A percentile compares a stretch with the other conserved stretches of the same genome.
phyloP scores from a whole-genome alignment of 2,329 filamentous ascomycete genomes.

The Pyrenophora graminea region DNA sequence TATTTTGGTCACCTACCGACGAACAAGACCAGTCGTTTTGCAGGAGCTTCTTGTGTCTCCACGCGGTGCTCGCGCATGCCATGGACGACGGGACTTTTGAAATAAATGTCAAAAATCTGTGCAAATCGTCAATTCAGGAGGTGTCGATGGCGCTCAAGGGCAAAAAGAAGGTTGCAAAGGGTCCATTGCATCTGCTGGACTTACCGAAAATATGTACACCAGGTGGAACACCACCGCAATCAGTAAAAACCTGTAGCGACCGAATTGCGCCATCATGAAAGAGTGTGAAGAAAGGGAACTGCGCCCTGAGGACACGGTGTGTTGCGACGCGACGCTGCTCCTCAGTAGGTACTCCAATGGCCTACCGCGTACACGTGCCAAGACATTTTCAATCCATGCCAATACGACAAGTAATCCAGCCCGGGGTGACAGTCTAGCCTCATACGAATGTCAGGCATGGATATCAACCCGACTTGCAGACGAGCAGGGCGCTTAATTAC shows the following conservation, averaged over 20 bases:
- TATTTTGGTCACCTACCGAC: conserved; percentile 64
- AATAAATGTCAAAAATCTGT: conserved; percentile 74
- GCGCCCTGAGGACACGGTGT: conserved; percentile 31
- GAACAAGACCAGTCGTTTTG: conserved; percentile 87
- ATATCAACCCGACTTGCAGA: background rate
- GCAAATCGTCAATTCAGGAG: background rate
- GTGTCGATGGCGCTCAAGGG: too few species aligned
- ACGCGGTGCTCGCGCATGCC: conserved; percentile 86
- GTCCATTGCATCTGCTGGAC: too few species aligned
- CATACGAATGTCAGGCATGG: background rate
- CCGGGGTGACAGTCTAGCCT: background rate
- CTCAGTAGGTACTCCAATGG: conserved; percentile 39
- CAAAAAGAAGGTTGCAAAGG: too few species aligned
- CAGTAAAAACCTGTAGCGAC: conserved; percentile 81
- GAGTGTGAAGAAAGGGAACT: conserved; percentile 24
- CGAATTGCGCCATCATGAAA: conserved; percentile 57
- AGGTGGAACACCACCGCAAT: conserved; percentile 91
- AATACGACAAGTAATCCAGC: background rate
- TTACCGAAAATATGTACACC: conserved; percentile 69
- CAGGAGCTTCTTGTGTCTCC: conserved; percentile 74
- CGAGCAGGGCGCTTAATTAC: too few species aligned
- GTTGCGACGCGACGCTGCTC: conserved; percentile 17
- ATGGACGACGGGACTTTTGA: conserved; percentile 94
- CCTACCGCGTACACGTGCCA: conserved; percentile 24
- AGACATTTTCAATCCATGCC: conserved; percentile 7